Conservation (phyloP, 768 basidiomycete genomes). For the Termitomyces sp. region DNA sequence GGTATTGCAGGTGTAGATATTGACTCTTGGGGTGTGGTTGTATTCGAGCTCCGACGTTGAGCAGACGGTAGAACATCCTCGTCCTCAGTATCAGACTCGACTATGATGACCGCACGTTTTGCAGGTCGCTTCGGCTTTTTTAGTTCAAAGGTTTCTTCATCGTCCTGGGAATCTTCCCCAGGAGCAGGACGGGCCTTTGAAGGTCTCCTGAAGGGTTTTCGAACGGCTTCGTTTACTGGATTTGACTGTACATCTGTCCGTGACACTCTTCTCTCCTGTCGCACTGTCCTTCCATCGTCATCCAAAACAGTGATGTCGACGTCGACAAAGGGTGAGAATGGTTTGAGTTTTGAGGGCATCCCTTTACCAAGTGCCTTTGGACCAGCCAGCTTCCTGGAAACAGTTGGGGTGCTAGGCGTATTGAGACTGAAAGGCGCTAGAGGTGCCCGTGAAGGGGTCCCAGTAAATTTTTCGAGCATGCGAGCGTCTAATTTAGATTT, state of each 20-base stretch:
- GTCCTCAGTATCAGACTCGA: slow-evolving; percentile 40
- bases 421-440: slow-evolving; percentile 26
- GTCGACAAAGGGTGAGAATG: slow-evolving; percentile 45
- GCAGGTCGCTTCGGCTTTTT: slow-evolving; percentile 21
- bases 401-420: slow-evolving; percentile 31
- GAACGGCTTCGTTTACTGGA: slow-evolving; percentile 11
- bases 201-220: not conserved
- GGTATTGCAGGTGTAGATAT: not conserved
- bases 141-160: slow-evolving; percentile 17
- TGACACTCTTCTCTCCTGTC: slow-evolving; percentile 57
- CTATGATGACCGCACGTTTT: slow-evolving; percentile 26
- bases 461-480: slow-evolving; percentile 1
- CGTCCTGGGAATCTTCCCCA: slow-evolving; percentile 16
- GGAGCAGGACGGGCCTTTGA: not conserved
- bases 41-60: slow-evolving; percentile 9
- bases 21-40: not conserved
- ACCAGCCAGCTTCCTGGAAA: slow-evolving; percentile 15
- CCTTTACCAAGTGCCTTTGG: slow-evolving; percentile 20
- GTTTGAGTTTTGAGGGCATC: slow-evolving; percentile 28
- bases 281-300: slow-evolving; percentile 48
- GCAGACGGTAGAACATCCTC: slow-evolving; percentile 9
- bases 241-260: slow-evolving; percentile 37
- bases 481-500: slow-evolving; percentile 15
- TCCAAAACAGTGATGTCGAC: slow-evolving; percentile 69
- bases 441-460: slow-evolving; percentile 27